phyloP scores from a whole-genome alignment of 768 basidiomycete genomes.

The Phlebiopsis gigantea region DNA sequence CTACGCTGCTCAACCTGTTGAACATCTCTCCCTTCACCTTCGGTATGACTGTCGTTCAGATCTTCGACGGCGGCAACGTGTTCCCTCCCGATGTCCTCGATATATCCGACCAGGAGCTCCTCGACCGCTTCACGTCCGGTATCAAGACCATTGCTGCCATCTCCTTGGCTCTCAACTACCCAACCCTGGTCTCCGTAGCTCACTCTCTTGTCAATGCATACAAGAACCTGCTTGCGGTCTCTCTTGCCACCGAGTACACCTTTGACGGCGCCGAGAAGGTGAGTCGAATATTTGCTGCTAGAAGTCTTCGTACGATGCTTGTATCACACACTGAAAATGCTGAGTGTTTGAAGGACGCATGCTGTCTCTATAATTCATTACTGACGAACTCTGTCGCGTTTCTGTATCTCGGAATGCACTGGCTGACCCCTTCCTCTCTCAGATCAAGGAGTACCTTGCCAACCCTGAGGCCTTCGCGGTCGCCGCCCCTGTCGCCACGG shows the following conservation, averaged over 20 bases:
- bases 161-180: conserved; percentile 94
- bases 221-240: conserved; percentile 94
- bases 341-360: conserved; percentile 49
- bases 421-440: conserved; percentile 24
- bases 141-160: conserved; percentile 95
- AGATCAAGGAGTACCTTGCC: conserved; percentile 95
- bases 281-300: too few relatives aligned
- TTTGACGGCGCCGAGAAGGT: conserved; percentile 95
- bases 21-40: conserved; percentile 99
- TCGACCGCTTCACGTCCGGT: conserved; percentile 88
- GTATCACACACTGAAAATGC: conserved; percentile 80
- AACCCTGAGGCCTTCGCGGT: conserved; percentile 98
- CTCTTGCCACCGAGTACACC: conserved; percentile 87
- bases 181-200: conserved; percentile 87
- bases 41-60: conserved; percentile 97
- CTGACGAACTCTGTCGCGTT: conserved; percentile 21
- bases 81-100: conserved; percentile 92
- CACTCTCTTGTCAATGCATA: conserved; percentile 98
- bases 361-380: conserved; percentile 20
- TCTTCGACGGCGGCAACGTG: conserved; percentile 89
- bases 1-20: conserved; percentile 98
- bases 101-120: conserved; percentile 84
- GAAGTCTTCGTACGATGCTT: conserved; percentile 30
- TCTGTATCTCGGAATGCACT: conserved; percentile 7
- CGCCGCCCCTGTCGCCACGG: conserved; percentile 57